Base-by-base conservation (phyloP, 148 eudicot species). In the Mesembryanthemum crystallinum region DNA sequence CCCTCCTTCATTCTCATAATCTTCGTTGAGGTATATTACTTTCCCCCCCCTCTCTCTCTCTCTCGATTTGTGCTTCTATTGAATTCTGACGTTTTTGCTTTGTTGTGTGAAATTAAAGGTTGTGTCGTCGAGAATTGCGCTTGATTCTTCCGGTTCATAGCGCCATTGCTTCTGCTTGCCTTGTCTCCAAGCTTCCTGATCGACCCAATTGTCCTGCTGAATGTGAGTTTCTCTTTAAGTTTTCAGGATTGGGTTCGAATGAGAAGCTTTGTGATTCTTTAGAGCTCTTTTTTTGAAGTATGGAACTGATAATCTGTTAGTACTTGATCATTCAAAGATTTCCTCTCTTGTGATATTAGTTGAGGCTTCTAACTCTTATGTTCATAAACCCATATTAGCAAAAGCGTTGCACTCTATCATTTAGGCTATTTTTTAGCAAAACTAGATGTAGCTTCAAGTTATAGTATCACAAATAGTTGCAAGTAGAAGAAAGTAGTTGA, bases 101-200 rank as follows among this genome's bases (percentile, higher is more conserved):
- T 71, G 32, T 30, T 61, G 37, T 37, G 23, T 20, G n/a, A n/a
- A n/a, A 3, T 30, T 29, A 12, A 45, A 78, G 81, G 58, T 72
- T 72, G 7, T n/a, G n/a, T n/a, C 58, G 29, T 0, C 76, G 76
- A 5, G 76, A 72, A 64, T 78, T 78, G 76, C 33, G 71, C 42
- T 72, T 75, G 18, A 54, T 78, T 0, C 51, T 70, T 61, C 75
- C 80, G 0, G 33, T 28, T 35, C 65, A 71, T 23, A 60, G 35
- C 64, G 75, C 80, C 39, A 54, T 64, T 61, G 80, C 76, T 6
- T 71, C 76, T 0, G 80, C 80, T 71, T 63, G 64, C 20, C 71
- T 71, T 13, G 80, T 77, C 14, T 71, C 80, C 39, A 51, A 64
- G 55, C 80, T 77, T 76, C 78, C 78, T 21, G 68, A 73, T 45